Conservation (phyloP, 352 stramenopile species). For the Pythium chondricola region DNA sequence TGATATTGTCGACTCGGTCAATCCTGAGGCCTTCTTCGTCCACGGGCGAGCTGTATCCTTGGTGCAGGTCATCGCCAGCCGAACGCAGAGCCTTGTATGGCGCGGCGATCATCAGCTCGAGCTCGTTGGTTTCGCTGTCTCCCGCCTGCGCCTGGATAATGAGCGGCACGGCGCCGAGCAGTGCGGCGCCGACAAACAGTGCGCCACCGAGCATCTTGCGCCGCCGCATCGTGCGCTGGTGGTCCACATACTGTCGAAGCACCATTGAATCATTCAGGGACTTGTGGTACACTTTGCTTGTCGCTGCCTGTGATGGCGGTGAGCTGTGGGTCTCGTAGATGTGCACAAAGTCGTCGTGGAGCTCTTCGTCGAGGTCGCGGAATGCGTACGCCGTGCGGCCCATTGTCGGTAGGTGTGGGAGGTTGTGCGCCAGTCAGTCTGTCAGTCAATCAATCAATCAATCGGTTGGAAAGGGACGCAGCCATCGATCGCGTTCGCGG, state of each 20-base stretch:
- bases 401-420: slow-evolving; percentile 6
- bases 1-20: background rate
- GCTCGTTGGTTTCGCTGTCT: background rate
- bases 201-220: slow-evolving; percentile 15
- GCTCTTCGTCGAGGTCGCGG: slow-evolving; percentile 22
- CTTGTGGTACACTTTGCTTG: background rate
- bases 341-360: slow-evolving; percentile 3
- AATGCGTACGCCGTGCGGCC: slow-evolving; percentile 16
- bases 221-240: slow-evolving; percentile 13
- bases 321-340: slow-evolving; percentile 18
- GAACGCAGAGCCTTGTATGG: slow-evolving; percentile 14
- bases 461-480: no score
- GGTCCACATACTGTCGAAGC: slow-evolving; percentile 18
- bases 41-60: background rate
- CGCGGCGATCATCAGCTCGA: slow-evolving; percentile 13
- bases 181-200: slow-evolving; percentile 10
- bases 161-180: slow-evolving; percentile 14
- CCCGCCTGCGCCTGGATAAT: slow-evolving; percentile 4
- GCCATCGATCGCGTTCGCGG: no score
- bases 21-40: background rate
- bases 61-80: background rate
- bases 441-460: no score
- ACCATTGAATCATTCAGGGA: slow-evolving; percentile 15
- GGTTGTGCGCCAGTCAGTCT: no score
- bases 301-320: slow-evolving; percentile 2